Percentiles rank a stretch among this genome's conserved stretches.
Conservation (phyloP, 495 filamentous ascomycete species). For the Daldinia decipiens region DNA sequence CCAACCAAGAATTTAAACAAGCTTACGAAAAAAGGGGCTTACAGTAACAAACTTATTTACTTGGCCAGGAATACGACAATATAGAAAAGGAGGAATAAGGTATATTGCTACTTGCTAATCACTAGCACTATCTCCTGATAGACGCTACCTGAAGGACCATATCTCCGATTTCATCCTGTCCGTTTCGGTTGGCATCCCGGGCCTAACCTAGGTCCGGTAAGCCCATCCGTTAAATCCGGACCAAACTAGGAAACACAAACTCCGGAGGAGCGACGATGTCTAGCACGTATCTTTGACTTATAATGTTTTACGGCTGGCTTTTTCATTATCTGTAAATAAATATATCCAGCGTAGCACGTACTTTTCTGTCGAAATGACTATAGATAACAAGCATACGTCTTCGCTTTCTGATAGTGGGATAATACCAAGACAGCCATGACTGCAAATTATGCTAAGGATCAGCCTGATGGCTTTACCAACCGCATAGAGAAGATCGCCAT, state of each 20-base stretch:
- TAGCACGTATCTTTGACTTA: neutral
- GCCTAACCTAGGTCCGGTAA: neutral
- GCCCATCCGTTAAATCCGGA: conserved; percentile 1
- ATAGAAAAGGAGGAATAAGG: neutral
- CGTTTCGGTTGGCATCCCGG: neutral
- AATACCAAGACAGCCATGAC: conserved; percentile 43
- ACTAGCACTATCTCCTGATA: neutral
- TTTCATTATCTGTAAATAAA: neutral
- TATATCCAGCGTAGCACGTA: neutral
- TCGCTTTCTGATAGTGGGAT: neutral
- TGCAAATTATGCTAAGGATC: conserved; percentile 23
- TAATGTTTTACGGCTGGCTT: neutral
- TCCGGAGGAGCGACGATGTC: neutral
- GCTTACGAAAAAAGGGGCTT: neutral
- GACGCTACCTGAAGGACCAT: neutral
- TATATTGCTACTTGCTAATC: neutral
- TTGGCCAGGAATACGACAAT: neutral
- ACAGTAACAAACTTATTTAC: neutral
- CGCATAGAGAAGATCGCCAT: conserved; percentile 56
- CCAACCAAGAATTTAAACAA: too few relatives aligned
- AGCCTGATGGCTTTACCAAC: conserved; percentile 37
- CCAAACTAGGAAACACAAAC: neutral
- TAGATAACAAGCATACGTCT: neutral
- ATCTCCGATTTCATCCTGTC: neutral
- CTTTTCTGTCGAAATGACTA: neutral